Evolutionary conservation across 805 yeast species (phyloP), one percentile per base, ranked within the genome.

Genomic region (Starmerella floris): DNA sequence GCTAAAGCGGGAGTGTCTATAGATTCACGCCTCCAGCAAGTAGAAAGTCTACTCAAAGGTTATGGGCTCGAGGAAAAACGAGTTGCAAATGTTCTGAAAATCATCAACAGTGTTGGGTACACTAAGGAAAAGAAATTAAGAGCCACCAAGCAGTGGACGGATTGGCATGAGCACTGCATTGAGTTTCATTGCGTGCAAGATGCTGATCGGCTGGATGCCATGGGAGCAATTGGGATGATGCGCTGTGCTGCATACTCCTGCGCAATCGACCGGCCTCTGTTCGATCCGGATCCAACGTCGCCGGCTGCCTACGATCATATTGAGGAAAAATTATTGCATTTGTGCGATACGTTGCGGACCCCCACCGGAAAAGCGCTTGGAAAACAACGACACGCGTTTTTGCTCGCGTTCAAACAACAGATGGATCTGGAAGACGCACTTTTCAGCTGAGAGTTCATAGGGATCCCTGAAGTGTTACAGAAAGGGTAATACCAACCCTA

Each of bases 171-270:
- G 15, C 48, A 39, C 4, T 55, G 59, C 38, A 25, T 26, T 6
- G 64, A 60, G 43, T 52, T 59, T 37, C 61, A 57, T 32, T 58
- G 63, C 43, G 63, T 61, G 8, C 59, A 56, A 44, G 65, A 61
- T 39, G 66, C 66, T 6, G 74, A 70, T 61, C 36, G 60, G 21
- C 48, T 62, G n/a, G 66, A 62, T 30, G 65, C 66, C 5, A 58
- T 61, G 40, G 66, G 66, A 16, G 59, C 58, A 5, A 44, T 62
- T 40, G 66, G 66, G 23, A 47, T 62, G 27, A 51, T 61, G 31
- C 49, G 66, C n/a, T 57, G 52, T 6, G 54, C 62, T 5, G 62
- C 62, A 16, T 62, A 51, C 39, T 55, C 63, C 4, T 56, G 57
- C 8, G 55, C 52, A 27, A 45, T 48, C 16, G 48, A 48, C 42